Percentiles rank a stretch among this genome's conserved stretches.
Conservation (phyloP, 495 filamentous ascomycete species). For the Talaromyces proteolyticus region DNA sequence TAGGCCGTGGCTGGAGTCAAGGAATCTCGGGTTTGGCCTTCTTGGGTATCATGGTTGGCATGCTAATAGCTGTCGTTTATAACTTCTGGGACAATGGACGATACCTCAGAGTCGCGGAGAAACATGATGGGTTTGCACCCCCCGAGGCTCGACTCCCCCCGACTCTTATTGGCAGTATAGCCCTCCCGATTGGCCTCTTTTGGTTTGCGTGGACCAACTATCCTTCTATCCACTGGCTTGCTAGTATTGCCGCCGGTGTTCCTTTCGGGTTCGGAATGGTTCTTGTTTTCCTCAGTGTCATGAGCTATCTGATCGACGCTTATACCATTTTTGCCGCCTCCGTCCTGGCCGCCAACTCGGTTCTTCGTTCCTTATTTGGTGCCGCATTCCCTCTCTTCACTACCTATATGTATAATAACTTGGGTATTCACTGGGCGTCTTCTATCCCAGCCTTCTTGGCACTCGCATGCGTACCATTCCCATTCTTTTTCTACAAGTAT, state of each 20-base stretch:
- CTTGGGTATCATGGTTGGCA: constrained; percentile 76
- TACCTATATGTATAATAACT: constrained; percentile 63
- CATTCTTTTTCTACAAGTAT: constrained; percentile 76
- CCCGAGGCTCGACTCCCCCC: constrained; percentile 45
- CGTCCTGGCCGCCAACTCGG: constrained; percentile 71
- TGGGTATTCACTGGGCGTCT: constrained; percentile 79
- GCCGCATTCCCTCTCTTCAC: constrained; percentile 87
- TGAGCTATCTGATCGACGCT: constrained; percentile 77
- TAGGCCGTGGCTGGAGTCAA: constrained; percentile 67
- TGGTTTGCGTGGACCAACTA: constrained; percentile 69
- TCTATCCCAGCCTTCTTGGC: constrained; percentile 73
- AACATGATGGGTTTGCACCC: constrained; percentile 34
- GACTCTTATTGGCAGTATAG: constrained; percentile 32
- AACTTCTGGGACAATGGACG: constrained; percentile 45
- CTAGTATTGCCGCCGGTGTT: constrained; percentile 55
- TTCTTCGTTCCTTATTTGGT: constrained; percentile 65
- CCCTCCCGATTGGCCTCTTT: constrained; percentile 49
- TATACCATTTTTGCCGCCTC: constrained; percentile 80
- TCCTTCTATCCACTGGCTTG: constrained; percentile 63
- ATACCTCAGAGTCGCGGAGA: constrained; percentile 28
- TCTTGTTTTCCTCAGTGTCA: constrained; percentile 65
- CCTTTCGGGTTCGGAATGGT: constrained; percentile 75
- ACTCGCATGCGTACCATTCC: constrained; percentile 70
- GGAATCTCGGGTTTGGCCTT: constrained; percentile 73
- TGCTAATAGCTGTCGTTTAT: constrained; percentile 56